Conservation (phyloP, 2,329 filamentous ascomycete genomes). For the Pseudogymnoascus sp. region DNA sequence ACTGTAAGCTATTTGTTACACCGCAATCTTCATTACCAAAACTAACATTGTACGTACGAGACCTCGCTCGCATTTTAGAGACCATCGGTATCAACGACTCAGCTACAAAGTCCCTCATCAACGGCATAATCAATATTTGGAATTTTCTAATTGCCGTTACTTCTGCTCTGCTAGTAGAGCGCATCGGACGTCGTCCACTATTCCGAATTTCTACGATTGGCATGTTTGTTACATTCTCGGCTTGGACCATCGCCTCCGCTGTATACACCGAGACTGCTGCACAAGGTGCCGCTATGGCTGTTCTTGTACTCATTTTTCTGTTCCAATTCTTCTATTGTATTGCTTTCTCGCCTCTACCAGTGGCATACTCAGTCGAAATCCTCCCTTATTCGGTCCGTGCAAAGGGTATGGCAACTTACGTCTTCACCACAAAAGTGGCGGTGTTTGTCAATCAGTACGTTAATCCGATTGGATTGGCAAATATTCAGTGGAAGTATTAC, state of each 20-base stretch:
- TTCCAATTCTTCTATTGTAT: conserved; percentile 41
- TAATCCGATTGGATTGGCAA: conserved; percentile 28
- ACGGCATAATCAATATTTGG: conserved; percentile 24
- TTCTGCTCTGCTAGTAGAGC: conserved; percentile 38
- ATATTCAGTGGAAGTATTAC: conserved; percentile 32
- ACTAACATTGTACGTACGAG: neutral
- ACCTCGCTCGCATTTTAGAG: conserved; percentile 23
- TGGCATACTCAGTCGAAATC: conserved; percentile 37
- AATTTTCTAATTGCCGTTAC: conserved; percentile 33
- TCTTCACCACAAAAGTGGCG: conserved; percentile 31
- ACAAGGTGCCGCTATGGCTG: conserved; percentile 25
- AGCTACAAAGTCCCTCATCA: conserved; percentile 22
- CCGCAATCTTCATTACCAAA: neutral
- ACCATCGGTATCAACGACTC: conserved; percentile 18
- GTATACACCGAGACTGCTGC: conserved; percentile 23
- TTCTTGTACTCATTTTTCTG: conserved; percentile 41
- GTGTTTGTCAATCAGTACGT: conserved; percentile 30
- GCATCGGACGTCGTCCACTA: conserved; percentile 28
- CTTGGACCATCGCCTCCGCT: conserved; percentile 30
- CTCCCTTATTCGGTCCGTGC: conserved; percentile 31
- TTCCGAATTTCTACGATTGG: conserved; percentile 16
- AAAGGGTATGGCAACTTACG: conserved; percentile 33
- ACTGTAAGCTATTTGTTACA: neutral
- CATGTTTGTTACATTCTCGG: conserved; percentile 29
- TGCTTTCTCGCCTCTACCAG: conserved; percentile 38